Evolutionary conservation across 345 rosid species (phyloP).

Genomic region (Erodium maritimum): DNA sequence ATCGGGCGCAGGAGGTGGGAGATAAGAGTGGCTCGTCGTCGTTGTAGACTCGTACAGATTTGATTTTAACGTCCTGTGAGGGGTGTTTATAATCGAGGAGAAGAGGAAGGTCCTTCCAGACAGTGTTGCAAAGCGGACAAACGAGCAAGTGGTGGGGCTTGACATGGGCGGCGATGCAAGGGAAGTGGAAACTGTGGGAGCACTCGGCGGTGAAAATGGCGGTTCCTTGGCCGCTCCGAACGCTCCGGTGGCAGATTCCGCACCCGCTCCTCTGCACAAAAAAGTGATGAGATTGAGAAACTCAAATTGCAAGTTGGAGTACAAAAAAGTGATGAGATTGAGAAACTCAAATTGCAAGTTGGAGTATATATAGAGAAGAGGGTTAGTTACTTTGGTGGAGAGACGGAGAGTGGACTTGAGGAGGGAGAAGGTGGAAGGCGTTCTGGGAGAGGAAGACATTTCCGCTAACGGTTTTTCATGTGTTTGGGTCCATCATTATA

Average conservation of each 20-base stretch:
- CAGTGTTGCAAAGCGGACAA: slow-evolving; percentile 66
- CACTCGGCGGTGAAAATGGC: slow-evolving; percentile 86
- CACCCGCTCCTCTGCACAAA: slow-evolving; percentile 44
- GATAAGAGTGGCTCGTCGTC: slow-evolving; percentile 69
- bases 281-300: neutral
- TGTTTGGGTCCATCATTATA: too few species aligned
- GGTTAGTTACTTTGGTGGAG: slow-evolving; percentile 21
- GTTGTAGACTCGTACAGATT: slow-evolving; percentile 46
- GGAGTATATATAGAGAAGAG: too few species aligned
- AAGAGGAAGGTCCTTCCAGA: slow-evolving; percentile 54
- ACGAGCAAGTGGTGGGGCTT: slow-evolving; percentile 27
- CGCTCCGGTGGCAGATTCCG: slow-evolving; percentile 59
- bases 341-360: too few species aligned
- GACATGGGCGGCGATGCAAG: slow-evolving; percentile 44
- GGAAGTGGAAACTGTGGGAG: slow-evolving; percentile 66
- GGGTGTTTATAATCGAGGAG: slow-evolving; percentile 10
- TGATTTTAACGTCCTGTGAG: slow-evolving; percentile 9
- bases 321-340: neutral
- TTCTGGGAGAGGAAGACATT: slow-evolving; percentile 62
- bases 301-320: neutral
- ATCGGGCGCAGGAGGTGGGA: slow-evolving; percentile 37
- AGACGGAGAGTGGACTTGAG: slow-evolving; percentile 56
- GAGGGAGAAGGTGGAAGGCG: slow-evolving; percentile 63
- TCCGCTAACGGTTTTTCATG: too few species aligned
- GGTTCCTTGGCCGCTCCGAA: slow-evolving; percentile 61